Base-by-base conservation (phyloP, 1,284 basidiomycete species). In the Pterulicium gracile region DNA sequence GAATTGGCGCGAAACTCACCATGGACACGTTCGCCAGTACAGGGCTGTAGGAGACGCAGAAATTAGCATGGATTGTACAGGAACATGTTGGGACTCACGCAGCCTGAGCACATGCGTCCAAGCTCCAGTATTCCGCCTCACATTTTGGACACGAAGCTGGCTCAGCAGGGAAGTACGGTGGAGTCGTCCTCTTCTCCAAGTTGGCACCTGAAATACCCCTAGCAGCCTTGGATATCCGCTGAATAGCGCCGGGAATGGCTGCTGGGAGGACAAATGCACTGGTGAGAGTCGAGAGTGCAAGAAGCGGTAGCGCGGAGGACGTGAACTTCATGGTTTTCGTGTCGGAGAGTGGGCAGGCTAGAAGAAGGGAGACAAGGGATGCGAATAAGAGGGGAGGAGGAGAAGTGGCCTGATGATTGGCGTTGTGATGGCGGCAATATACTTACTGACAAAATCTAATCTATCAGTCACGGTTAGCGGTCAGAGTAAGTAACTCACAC, bases 111-210 rank as follows among this genome's bases (percentile, higher is more conserved):
- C 4, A 44, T 24, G 46, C 44, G 50, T 20, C 46, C 41, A 12
- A 21, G 24, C 5, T 32, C 27, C 2, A 43, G 15, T 19, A 51
- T 57, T 54, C 65, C 58, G 68, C 59, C 18, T 62, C 64, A 52
- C 76, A 79, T 42, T 74, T 70, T 3, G 70, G 72, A 56, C 77
- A 79, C 20, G 75, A 79, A 19, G 69, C 57, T 17, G 72, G 72
- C 15, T 63, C 55, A 47, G 67, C 60, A 3, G 76, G 75, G 56
- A 79, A 80, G 50, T 55, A 59, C 18, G 75, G 75, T 24, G 65
- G 57, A 4, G 61, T 60, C 18, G 64, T 56, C 23, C 45, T 32
- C 32, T 44, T 41, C 47, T 46, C 18, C 21, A 17, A 39, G 36
- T 15, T 17, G 15, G 36, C 15, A 10, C 4, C 15, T 10, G 7